phyloP scores from a whole-genome alignment of 1,284 basidiomycete genomes.

The Vanrija pseudolonga region DNA sequence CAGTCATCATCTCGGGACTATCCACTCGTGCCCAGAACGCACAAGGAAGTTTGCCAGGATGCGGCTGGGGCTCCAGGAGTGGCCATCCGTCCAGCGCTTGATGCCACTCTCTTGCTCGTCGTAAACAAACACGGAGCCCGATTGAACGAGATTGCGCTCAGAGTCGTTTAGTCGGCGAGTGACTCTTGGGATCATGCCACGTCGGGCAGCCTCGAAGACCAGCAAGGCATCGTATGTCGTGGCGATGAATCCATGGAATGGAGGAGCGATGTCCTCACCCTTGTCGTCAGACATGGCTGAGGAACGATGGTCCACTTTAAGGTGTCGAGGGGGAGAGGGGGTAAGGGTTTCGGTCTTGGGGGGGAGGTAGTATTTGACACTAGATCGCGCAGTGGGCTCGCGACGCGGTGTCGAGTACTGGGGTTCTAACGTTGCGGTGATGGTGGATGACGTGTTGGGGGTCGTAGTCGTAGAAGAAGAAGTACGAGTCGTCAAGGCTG shows the following conservation, averaged over 20 bases:
- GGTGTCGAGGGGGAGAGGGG: neutral
- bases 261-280: slow-evolving; percentile 53
- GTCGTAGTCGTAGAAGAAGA: neutral
- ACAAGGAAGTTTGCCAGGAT: slow-evolving; percentile 86
- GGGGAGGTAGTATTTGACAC: too few relatives aligned
- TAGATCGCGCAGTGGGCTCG: too few relatives aligned
- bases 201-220: slow-evolving; percentile 87
- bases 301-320: neutral
- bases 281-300: slow-evolving; percentile 16
- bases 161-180: slow-evolving; percentile 90
- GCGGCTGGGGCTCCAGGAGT: slow-evolving; percentile 68
- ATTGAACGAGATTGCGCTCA: slow-evolving; percentile 87
- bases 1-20: neutral
- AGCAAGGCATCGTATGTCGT: slow-evolving; percentile 92
- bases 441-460: too few relatives aligned
- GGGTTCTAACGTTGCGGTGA: too few relatives aligned
- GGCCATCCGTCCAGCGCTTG: slow-evolving; percentile 97
- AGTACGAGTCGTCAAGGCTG: too few relatives aligned
- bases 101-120: slow-evolving; percentile 97
- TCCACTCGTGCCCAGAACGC: slow-evolving; percentile 22
- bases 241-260: slow-evolving; percentile 89
- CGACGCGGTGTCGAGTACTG: too few relatives aligned
- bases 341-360: neutral
- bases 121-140: slow-evolving; percentile 94
- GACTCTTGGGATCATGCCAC: slow-evolving; percentile 85